These are phyloP conservation scores for Spizellomyces sp. DNA, from an alignment of 192 early-diverging fungal species.

Conservation along the genomic window DNA sequence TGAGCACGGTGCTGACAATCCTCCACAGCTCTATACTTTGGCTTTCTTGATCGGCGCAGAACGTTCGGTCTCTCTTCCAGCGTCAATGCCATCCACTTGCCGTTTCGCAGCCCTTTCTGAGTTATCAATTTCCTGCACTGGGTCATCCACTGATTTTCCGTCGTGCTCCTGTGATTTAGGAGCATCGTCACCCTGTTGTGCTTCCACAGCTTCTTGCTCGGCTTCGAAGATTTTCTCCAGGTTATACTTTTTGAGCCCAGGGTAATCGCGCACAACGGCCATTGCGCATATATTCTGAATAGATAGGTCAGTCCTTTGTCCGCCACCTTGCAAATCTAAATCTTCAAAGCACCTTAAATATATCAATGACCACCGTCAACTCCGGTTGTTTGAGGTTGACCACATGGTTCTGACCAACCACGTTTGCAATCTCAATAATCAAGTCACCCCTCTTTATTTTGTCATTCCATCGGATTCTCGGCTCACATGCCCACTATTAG, in stretches of 20 bases:
- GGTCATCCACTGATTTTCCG: no score
- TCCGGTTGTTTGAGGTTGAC: conserved; percentile 46
- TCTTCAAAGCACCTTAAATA: conserved; percentile 40
- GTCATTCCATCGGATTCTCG: conserved; percentile 35
- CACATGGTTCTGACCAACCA: conserved; percentile 35
- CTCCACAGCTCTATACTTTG: no score
- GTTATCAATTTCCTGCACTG: no score
- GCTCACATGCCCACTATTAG: conserved; percentile 40
- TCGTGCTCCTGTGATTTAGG: no score
- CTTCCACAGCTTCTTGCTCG: neutral
- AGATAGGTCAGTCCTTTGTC: neutral
- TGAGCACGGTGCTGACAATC: no score
- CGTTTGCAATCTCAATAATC: conserved; percentile 36
- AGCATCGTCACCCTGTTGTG: neutral
- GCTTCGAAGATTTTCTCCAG: conserved; percentile 37
- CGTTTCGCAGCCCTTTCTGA: no score
- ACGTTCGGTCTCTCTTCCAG: no score
- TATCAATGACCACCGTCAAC: conserved; percentile 43
- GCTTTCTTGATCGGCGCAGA: no score
- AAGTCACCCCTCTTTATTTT: conserved; percentile 37
- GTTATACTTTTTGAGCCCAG: conserved; percentile 45
- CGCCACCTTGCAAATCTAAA: neutral
- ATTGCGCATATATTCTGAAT: conserved; percentile 44
- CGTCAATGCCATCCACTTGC: no score
- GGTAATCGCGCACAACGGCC: conserved; percentile 43